Evolutionary conservation across 2,329 filamentous ascomycete genomes (phyloP), one percentile per base, ranked within the genome.

Genomic region (Shiraia sp.): DNA sequence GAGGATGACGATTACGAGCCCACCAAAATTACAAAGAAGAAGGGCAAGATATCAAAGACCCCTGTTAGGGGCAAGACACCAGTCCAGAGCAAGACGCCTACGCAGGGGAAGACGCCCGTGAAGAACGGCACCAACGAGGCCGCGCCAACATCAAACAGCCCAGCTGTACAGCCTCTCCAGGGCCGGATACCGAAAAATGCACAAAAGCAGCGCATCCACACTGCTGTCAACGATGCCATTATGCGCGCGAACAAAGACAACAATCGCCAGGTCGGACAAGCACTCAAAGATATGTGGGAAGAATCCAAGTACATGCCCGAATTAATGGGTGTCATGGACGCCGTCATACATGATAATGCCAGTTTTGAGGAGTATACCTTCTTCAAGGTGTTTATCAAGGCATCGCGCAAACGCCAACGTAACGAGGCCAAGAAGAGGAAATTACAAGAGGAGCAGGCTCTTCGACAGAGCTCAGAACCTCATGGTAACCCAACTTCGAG

Each of bases 1-100:
- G 75, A 71, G 33, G 75, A 77, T 43, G 70, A 71, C 22, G 75
- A 78, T 51, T 77, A 72, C 46, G 63, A 62, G 31, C 71, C 71
- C 14, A 65, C 54, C 16, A 60, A 32, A 24, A 42, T 61, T 36
- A 45, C 47, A 35, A 69, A 70, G 59, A 63, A 66, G 45, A 66
- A 63, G 42, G 49, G 40, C 30, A 56, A 53, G 32, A 47, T 45
- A 19, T 52, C 54, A 14, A 70, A 70, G 51, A 59, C 61, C 14
- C 58, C 59, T 2, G 48, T 66, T 66, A 62, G 68, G 66, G 60
- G 60, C 53, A 64, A 61, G 42, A 47, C 49, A 45, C 61, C 63
- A 10, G 60, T 53, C 40, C 57, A 61, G 42, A 61, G 46, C 49
- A 72, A 68, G 56, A 68, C 57, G 9, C 44, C 59, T 13, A 38